Evolutionary conservation across 345 rosid species (phyloP).

Genomic region (Eucalyptus brandiana): DNA sequence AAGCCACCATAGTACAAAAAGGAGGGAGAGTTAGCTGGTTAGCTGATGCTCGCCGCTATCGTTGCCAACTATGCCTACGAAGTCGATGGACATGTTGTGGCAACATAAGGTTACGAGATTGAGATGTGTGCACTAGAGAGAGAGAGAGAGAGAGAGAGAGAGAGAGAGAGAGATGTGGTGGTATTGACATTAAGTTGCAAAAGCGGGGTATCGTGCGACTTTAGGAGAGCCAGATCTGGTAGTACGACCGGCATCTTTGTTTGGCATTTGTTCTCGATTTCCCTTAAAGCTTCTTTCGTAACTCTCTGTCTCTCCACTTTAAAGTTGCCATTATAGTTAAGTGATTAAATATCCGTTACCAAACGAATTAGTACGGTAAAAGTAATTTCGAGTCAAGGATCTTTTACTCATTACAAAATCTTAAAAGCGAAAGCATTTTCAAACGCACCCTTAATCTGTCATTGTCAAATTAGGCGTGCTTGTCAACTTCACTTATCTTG

Average conservation of each 20-base stretch:
- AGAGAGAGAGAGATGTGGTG: not conserved
- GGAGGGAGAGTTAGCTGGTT: not conserved
- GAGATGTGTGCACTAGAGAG: not conserved
- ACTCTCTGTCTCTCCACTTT: not conserved
- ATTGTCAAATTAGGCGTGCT: not conserved
- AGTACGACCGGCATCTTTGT: not conserved
- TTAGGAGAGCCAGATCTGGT: not conserved
- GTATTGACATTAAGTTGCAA: not conserved
- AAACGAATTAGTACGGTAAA: not conserved
- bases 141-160: not conserved
- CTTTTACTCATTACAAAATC: not conserved
- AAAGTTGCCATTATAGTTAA: not conserved
- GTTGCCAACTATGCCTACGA: not conserved
- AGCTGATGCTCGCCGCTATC: not conserved
- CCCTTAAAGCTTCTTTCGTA: not conserved
- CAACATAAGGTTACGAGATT: not conserved
- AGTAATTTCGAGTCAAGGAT: not conserved
- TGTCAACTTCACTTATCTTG: not conserved
- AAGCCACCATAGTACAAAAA: not conserved
- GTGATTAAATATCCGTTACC: not conserved
- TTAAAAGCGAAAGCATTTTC: not conserved
- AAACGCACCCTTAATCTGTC: not conserved
- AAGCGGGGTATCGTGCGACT: not conserved
- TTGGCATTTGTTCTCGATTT: not conserved
- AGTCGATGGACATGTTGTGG: not conserved